Conservation (phyloP, 371 early-diverging fungal species). For the Capillidium heterosporum region DNA sequence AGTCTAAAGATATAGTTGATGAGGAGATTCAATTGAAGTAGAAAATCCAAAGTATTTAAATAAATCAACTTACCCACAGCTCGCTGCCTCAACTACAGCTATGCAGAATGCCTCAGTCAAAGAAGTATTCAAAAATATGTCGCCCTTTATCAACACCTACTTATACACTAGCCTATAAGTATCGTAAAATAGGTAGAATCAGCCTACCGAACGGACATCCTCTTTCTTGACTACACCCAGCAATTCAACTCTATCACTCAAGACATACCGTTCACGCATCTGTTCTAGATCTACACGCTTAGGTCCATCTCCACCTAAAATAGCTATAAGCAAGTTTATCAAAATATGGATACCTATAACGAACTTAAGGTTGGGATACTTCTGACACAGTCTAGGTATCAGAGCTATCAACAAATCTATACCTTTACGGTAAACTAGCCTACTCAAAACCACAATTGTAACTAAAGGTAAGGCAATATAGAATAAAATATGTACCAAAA, state of each 20-base stretch:
- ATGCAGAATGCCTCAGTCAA: constrained; percentile 99
- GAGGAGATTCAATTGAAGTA: background rate
- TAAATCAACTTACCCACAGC: constrained; percentile 73
- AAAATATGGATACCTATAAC: constrained; percentile 49
- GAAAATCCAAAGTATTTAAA: background rate
- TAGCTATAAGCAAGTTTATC: background rate
- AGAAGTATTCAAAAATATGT: constrained; percentile 96
- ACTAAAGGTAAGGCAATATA: constrained; percentile 21
- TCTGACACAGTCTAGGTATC: constrained; percentile 86
- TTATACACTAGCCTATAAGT: background rate
- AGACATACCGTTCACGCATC: constrained; percentile 82
- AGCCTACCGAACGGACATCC: constrained; percentile 59
- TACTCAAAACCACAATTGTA: constrained; percentile 83
- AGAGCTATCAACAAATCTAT: constrained; percentile 82
- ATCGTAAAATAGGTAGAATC: background rate
- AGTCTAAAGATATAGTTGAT: constrained; percentile 31
- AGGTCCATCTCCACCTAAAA: constrained; percentile 85
- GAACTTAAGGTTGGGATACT: constrained; percentile 66
- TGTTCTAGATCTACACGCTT: constrained; percentile 93
- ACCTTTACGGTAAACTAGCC: constrained; percentile 95
- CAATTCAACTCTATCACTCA: constrained; percentile 87
- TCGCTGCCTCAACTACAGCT: constrained; percentile 97
- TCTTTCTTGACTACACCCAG: constrained; percentile 78
- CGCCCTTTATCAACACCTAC: constrained; percentile 71
- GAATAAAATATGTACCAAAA: background rate